phyloP scores from a whole-genome alignment of 1,284 basidiomycete genomes.

The Rhodotorula sp. region DNA sequence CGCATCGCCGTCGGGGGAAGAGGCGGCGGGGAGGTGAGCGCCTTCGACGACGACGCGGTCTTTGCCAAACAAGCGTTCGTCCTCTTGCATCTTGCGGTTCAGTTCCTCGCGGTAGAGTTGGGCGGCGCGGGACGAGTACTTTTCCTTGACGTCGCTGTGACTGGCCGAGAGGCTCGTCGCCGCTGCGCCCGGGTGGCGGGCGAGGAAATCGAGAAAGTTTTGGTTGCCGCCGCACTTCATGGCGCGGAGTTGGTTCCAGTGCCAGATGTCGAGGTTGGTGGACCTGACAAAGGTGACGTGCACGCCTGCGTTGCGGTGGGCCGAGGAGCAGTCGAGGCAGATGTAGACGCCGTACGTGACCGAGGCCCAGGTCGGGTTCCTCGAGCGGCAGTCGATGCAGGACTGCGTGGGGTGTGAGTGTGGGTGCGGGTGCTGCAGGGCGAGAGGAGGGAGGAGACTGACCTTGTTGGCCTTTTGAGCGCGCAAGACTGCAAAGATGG shows the following conservation, averaged over 20 bases:
- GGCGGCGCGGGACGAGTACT: constrained; percentile 81
- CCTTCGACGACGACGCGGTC: constrained; percentile 74
- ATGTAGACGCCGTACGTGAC: constrained; percentile 97
- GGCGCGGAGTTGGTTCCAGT: constrained; percentile 81
- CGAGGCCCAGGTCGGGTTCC: constrained; percentile 48
- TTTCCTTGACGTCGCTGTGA: constrained; percentile 52
- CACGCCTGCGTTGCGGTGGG: constrained; percentile 96
- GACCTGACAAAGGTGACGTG: constrained; percentile 99
- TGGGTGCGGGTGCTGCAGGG: background rate
- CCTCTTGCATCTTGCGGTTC: constrained; percentile 75
- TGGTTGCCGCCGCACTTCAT: constrained; percentile 97
- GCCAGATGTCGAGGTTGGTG: constrained; percentile 96
- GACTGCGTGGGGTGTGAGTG: constrained; percentile 57
- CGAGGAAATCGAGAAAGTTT: constrained; percentile 86
- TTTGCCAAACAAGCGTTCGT: constrained; percentile 69
- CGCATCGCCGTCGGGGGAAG: constrained; percentile 26
- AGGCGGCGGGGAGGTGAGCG: constrained; percentile 53
- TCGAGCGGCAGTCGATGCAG: constrained; percentile 95
- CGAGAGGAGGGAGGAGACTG: background rate
- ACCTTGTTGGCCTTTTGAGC: constrained; percentile 89
- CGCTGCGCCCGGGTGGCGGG: constrained; percentile 46
- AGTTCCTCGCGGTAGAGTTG: constrained; percentile 92
- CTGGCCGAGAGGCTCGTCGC: background rate
- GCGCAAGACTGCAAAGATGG: constrained; percentile 71
- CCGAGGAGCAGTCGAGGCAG: constrained; percentile 87